These are phyloP conservation scores for Diaporthe humulicola DNA, from an alignment of 2,329 filamentous ascomycete genomes.

Conservation along the genomic window DNA sequence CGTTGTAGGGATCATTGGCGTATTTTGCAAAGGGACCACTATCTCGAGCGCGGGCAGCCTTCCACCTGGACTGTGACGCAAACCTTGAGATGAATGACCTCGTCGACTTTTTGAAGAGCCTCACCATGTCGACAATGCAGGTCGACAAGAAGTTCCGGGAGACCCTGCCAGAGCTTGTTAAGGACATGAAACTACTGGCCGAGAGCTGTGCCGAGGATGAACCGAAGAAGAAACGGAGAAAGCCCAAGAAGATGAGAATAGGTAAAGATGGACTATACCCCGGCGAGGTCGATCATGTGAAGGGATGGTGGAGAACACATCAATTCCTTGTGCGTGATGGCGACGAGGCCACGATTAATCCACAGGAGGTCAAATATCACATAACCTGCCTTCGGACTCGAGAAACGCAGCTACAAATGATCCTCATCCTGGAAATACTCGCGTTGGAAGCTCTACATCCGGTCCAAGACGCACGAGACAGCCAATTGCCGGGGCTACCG, in stretches of 20 bases:
- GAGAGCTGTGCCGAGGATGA: slow-evolving; percentile 67
- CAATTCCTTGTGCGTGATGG: slow-evolving; percentile 63
- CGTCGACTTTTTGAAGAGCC: slow-evolving; percentile 75
- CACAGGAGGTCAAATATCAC: slow-evolving; percentile 71
- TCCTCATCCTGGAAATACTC: slow-evolving; percentile 82
- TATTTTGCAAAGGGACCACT: slow-evolving; percentile 89
- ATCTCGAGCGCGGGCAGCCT: slow-evolving; percentile 79
- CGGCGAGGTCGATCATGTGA: slow-evolving; percentile 73
- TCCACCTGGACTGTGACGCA: slow-evolving; percentile 73
- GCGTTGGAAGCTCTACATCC: slow-evolving; percentile 72
- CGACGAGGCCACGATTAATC: slow-evolving; percentile 61
- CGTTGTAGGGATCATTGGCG: slow-evolving; percentile 76
- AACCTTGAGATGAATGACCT: slow-evolving; percentile 73
- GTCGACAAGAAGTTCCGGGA: slow-evolving; percentile 87
- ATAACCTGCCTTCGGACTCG: slow-evolving; percentile 77
- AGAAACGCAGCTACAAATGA: slow-evolving; percentile 85
- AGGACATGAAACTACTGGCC: slow-evolving; percentile 66
- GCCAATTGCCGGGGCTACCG: slow-evolving; percentile 61
- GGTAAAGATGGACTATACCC: slow-evolving; percentile 79
- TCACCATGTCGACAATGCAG: slow-evolving; percentile 75
- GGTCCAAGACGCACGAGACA: slow-evolving; percentile 56
- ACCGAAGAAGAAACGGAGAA: slow-evolving; percentile 61
- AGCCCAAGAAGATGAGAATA: slow-evolving; percentile 74
- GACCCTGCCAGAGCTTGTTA: slow-evolving; percentile 73
- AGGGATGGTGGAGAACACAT: slow-evolving; percentile 77